Conservation (phyloP, 2,329 filamentous ascomycete genomes). For the Tolypocladium pustulatum region DNA sequence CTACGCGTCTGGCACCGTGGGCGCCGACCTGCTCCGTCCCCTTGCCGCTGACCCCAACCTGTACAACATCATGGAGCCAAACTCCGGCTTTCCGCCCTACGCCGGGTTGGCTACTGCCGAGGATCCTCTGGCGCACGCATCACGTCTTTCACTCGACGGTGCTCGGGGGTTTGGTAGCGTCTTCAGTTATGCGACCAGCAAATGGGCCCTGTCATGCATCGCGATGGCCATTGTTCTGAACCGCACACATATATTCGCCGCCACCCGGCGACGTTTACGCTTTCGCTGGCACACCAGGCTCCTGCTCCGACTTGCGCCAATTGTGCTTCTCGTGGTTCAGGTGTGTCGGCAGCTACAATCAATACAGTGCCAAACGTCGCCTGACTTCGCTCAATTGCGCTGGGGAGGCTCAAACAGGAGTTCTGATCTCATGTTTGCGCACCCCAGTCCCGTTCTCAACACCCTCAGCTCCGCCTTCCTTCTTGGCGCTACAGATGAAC, state of each 20-base stretch:
- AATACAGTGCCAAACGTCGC: slow-evolving; percentile 84
- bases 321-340: slow-evolving; percentile 60
- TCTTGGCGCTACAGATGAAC: slow-evolving; percentile 61
- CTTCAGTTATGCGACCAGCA: slow-evolving; percentile 82
- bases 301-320: slow-evolving; percentile 58
- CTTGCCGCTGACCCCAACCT: slow-evolving; percentile 13
- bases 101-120: slow-evolving; percentile 4
- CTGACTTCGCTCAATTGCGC: slow-evolving; percentile 57
- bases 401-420: slow-evolving; percentile 58
- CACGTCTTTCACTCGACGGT: slow-evolving; percentile 45
- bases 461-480: slow-evolving; percentile 60
- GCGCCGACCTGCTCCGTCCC: slow-evolving; percentile 11
- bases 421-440: slow-evolving; percentile 59
- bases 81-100: not conserved
- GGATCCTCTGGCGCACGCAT: slow-evolving; percentile 14
- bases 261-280: slow-evolving; percentile 68
- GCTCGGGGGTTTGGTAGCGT: slow-evolving; percentile 69
- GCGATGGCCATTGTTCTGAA: slow-evolving; percentile 81
- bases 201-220: slow-evolving; percentile 85
- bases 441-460: slow-evolving; percentile 61
- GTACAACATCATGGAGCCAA: slow-evolving; percentile 19
- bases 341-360: slow-evolving; percentile 64
- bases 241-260: slow-evolving; percentile 86
- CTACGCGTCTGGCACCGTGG: slow-evolving; percentile 9
- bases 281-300: slow-evolving; percentile 65